A percentile compares a stretch with the other conserved stretches of the same genome.
phyloP scores from a whole-genome alignment of 331 rosid species.

The Rosa hybrid region DNA sequence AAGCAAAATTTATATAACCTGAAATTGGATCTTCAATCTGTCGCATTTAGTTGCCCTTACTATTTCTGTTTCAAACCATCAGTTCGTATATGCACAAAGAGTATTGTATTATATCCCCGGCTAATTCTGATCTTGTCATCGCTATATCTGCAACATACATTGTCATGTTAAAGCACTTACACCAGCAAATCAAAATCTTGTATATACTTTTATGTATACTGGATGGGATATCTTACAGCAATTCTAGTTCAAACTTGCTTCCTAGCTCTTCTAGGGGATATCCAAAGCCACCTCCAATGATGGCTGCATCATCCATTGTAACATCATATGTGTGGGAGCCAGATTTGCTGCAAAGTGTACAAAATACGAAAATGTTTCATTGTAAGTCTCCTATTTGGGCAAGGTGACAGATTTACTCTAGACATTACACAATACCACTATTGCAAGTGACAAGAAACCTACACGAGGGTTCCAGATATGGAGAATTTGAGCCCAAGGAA shows the following conservation, averaged over 20 bases:
- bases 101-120: constrained; percentile 52
- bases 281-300: constrained; percentile 81
- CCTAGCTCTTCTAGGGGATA: constrained; percentile 64
- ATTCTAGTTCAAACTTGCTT: constrained; percentile 63
- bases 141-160: constrained; percentile 51
- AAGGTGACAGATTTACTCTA: neutral
- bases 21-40: neutral
- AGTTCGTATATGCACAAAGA: constrained; percentile 60
- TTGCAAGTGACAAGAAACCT: constrained; percentile 32
- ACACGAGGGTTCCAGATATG: constrained; percentile 63
- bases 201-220: neutral
- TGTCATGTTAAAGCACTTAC: neutral
- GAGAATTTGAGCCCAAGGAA: constrained; percentile 78
- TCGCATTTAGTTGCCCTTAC: neutral
- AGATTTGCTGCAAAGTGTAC: constrained; percentile 48
- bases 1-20: neutral
- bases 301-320: constrained; percentile 87
- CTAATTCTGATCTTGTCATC: constrained; percentile 77
- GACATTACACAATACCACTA: neutral
- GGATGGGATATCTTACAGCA: constrained; percentile 52
- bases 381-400: neutral
- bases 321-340: constrained; percentile 50
- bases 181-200: neutral
- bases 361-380: neutral
- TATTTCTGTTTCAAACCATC: constrained; percentile 33